Evolutionary conservation across 1,284 basidiomycete genomes (phyloP).

Genomic region (Cystobasidium sp.): DNA sequence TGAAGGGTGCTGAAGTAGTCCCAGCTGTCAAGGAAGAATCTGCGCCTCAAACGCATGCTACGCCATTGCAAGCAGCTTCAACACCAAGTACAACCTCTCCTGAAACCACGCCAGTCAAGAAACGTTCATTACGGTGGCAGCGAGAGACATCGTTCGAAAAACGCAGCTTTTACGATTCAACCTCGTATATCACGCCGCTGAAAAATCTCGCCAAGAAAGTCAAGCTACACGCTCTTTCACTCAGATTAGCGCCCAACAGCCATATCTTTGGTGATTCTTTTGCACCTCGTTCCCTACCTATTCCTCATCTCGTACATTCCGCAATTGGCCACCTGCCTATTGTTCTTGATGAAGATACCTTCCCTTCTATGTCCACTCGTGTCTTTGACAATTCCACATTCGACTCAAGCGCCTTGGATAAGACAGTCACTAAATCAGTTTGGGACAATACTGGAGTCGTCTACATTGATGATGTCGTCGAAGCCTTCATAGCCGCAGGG

Average conservation of each 20-base stretch:
- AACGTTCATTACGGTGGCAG: neutral
- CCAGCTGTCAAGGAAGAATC: neutral
- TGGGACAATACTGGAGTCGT: conserved; percentile 44
- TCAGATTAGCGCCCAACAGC: conserved; percentile 49
- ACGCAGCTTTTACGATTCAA: neutral
- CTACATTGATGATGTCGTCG: conserved; percentile 49
- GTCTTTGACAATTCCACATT: conserved; percentile 13
- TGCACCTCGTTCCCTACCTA: conserved; percentile 47
- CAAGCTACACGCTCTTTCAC: conserved; percentile 49
- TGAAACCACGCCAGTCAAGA: neutral
- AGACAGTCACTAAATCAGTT: neutral
- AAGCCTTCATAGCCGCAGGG: conserved; percentile 49
- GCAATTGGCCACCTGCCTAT: conserved; percentile 51
- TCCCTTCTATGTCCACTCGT: conserved; percentile 37
- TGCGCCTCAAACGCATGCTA: neutral
- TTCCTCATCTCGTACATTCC: conserved; percentile 50
- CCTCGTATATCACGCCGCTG: conserved; percentile 23
- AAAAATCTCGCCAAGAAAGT: conserved; percentile 2
- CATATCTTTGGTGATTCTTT: conserved; percentile 51
- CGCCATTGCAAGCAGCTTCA: neutral
- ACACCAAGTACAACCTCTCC: neutral
- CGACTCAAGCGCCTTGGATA: conserved; percentile 3
- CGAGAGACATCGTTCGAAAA: no score
- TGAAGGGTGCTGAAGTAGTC: neutral
- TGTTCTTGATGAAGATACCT: conserved; percentile 43